Conservation (phyloP, 768 basidiomycete species). For the Pholiota microspora region DNA sequence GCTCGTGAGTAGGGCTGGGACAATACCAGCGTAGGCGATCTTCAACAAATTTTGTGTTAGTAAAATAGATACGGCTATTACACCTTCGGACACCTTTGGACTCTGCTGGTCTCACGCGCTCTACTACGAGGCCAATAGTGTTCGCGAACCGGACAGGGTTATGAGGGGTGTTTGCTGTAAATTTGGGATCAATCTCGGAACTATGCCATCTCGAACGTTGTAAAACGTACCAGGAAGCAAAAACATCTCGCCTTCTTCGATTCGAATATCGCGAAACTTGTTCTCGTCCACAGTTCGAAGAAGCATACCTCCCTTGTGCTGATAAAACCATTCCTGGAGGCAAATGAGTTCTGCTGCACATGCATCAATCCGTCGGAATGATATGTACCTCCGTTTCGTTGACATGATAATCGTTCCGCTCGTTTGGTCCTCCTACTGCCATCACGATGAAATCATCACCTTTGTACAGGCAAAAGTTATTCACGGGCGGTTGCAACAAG, state of each 20-base stretch:
- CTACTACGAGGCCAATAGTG: constrained; percentile 90
- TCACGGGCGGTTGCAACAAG: constrained; percentile 86
- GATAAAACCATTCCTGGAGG: constrained; percentile 93
- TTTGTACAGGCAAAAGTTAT: constrained; percentile 83
- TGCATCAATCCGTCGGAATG: neutral
- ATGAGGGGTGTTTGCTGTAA: constrained; percentile 88
- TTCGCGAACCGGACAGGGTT: constrained; percentile 90
- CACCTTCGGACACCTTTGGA: constrained; percentile 78
- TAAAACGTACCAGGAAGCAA: constrained; percentile 72
- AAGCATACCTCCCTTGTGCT: constrained; percentile 92
- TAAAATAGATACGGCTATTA: no score
- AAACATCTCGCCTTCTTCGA: constrained; percentile 97
- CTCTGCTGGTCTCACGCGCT: constrained; percentile 74
- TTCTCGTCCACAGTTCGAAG: constrained; percentile 82
- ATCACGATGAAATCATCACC: constrained; percentile 92
- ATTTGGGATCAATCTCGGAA: neutral
- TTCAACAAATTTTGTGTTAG: constrained; percentile 38
- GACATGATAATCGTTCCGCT: constrained; percentile 90
- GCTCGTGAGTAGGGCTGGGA: constrained; percentile 51
- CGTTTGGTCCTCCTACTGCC: constrained; percentile 95
- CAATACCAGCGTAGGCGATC: constrained; percentile 96
- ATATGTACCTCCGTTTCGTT: constrained; percentile 85
- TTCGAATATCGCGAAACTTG: constrained; percentile 79
- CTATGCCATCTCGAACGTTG: neutral
- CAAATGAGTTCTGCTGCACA: neutral